phyloP scores from a whole-genome alignment of 169 alveolate genomes.

The Plasmodium yoelii region DNA sequence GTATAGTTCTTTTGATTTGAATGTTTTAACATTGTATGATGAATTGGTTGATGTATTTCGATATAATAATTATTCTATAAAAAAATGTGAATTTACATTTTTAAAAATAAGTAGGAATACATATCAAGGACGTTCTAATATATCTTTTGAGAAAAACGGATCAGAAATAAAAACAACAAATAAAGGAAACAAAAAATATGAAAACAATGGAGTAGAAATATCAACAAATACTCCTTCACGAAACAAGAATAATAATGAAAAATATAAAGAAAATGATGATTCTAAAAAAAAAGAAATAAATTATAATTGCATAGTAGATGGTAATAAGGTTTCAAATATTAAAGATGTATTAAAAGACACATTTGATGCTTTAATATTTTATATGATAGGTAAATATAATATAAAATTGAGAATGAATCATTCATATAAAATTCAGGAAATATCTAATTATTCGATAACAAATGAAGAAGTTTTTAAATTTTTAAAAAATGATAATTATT shows the following conservation, averaged over 20 bases:
- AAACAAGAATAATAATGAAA: not conserved
- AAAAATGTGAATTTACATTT: slow-evolving; percentile 22
- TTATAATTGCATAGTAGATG: slow-evolving; percentile 15
- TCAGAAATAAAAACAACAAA: not conserved
- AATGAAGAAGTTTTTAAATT: slow-evolving; percentile 45
- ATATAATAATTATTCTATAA: slow-evolving; percentile 31
- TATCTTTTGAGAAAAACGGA: slow-evolving; percentile 1
- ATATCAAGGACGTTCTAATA: slow-evolving; percentile 24
- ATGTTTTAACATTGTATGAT: slow-evolving; percentile 20
- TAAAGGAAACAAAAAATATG: not conserved
- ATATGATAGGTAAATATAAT: slow-evolving; percentile 22
- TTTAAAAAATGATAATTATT: slow-evolving; percentile 23
- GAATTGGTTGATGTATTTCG: slow-evolving; percentile 24
- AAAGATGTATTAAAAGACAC: slow-evolving; percentile 31
- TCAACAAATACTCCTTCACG: not conserved
- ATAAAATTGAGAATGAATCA: slow-evolving; percentile 31
- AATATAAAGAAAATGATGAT: not conserved
- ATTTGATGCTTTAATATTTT: slow-evolving; percentile 31
- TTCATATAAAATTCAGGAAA: slow-evolving; percentile 20
- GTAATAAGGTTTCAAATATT: slow-evolving; percentile 13
- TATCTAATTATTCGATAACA: slow-evolving; percentile 6
- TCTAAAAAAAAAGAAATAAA: not conserved
- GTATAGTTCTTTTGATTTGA: slow-evolving; percentile 25
- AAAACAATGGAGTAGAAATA: not conserved
- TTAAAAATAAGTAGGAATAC: slow-evolving; percentile 9